These are phyloP conservation scores for Boletus huronensis DNA, from an alignment of 768 basidiomycete genomes.

Conservation along the genomic window DNA sequence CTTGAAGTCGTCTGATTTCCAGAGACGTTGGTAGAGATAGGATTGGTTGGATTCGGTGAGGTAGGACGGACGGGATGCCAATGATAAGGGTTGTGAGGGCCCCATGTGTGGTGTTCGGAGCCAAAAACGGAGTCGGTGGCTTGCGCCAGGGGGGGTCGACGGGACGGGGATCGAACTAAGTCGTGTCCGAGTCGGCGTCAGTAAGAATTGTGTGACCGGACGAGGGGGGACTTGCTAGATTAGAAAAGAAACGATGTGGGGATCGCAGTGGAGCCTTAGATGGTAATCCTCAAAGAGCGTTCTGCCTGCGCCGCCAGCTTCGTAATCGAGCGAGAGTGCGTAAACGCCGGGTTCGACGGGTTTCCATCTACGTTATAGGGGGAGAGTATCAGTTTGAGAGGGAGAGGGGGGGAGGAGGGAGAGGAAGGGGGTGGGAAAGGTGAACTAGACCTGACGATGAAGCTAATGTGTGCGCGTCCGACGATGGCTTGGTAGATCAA, in stretches of 20 bases:
- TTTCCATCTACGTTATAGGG: conserved; percentile 44
- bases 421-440: background rate
- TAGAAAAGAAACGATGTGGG: conserved; percentile 50
- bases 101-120: conserved; percentile 40
- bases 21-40: conserved; percentile 61
- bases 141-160: conserved; percentile 53
- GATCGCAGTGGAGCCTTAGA: conserved; percentile 54
- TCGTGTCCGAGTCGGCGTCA: background rate
- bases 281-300: conserved; percentile 50
- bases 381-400: background rate
- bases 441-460: conserved; percentile 46
- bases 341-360: conserved; percentile 42
- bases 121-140: conserved; percentile 65
- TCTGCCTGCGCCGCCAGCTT: conserved; percentile 57
- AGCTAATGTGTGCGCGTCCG: conserved; percentile 55
- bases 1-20: conserved; percentile 61
- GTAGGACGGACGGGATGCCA: conserved; percentile 20
- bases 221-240: conserved; percentile 48
- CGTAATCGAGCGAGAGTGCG: conserved; percentile 60
- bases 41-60: conserved; percentile 47
- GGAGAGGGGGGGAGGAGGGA: too few relatives aligned
- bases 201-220: background rate
- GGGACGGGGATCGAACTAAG: conserved; percentile 54
- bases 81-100: conserved; percentile 14
- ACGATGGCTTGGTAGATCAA: conserved; percentile 54